Evolutionary conservation across 2,329 filamentous ascomycete genomes (phyloP), one percentile per base, ranked within the genome.

Genomic region (Colletotrichum tamarilloi): DNA sequence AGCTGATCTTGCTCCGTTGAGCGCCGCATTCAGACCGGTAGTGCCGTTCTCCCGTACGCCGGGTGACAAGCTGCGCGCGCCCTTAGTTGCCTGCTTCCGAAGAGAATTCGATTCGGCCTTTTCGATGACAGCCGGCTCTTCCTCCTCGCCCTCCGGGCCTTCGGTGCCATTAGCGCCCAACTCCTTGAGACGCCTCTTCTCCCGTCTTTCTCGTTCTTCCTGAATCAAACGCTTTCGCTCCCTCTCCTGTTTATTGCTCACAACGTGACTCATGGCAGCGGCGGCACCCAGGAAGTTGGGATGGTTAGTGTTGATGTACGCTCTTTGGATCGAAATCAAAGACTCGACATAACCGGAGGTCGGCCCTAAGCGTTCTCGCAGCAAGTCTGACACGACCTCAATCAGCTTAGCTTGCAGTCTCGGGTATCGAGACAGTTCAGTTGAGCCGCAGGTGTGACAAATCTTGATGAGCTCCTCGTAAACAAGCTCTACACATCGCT

Each of bases 391-490:
- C 2, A 99, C 97, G 22, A 98, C 96, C 84, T 99, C 97, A 75
- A 99, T 99, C 56, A 99, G 92, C 85, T 98, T 98, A 65, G 92
- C 97, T 84, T 99, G 97, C 66, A 99, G 87, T 74, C 97, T 91
- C 14, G 97, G 97, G 82, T 96, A 99, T 75, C 97, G 90, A 66
- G 94, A 93, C 24, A 99, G 90, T 82, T 99, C 97, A 19, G 94
- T 97, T 2, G 95, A 98, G 75, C 97, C 97, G 84, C 97, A 99
- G 1, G 97, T 99, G 82, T 99, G 97, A 85, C 97, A 98, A 77
- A 99, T 98, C 85, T 99, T 99, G 86, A 99, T 99, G 57, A 99
- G 89, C 83, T 99, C 97, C 82, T 99, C 97, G 82, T 99, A 99
- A 3, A 99, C 97, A 67, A 99, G 90, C 84, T 99, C 97, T 63